These are phyloP conservation scores for Boechera stricta DNA, from an alignment of 345 rosid genomes.

Conservation along the genomic window DNA sequence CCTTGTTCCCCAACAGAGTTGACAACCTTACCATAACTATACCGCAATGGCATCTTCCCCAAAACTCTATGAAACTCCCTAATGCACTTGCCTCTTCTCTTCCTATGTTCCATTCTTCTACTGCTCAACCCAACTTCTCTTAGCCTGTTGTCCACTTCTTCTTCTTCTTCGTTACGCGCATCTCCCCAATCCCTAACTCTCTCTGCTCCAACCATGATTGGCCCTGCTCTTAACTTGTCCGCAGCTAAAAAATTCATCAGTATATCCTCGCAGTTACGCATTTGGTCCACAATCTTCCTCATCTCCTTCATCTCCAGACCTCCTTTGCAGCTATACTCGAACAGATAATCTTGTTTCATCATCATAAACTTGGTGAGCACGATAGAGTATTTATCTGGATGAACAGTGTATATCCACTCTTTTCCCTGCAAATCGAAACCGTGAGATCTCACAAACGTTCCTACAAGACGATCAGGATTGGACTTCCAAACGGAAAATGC, in stretches of 20 bases:
- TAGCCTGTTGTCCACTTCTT: constrained; percentile 18
- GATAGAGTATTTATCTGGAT: constrained; percentile 67
- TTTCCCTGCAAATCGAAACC: constrained; percentile 54
- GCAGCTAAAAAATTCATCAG: constrained; percentile 76
- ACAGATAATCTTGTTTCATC: constrained; percentile 57
- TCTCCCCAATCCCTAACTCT: constrained; percentile 80
- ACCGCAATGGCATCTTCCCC: constrained; percentile 71
- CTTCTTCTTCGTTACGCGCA: constrained; percentile 54
- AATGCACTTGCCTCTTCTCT: constrained; percentile 72
- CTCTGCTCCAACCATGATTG: constrained; percentile 69
- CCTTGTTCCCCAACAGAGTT: constrained; percentile 78
- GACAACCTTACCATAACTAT: constrained; percentile 65
- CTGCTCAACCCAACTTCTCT: constrained; percentile 71
- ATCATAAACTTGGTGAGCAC: constrained; percentile 76
- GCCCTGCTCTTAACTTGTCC: constrained; percentile 58
- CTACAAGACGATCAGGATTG: constrained; percentile 58
- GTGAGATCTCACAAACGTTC: constrained; percentile 68
- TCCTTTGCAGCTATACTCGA: constrained; percentile 63
- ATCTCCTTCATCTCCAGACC: constrained; percentile 56
- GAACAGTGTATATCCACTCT: constrained; percentile 80
- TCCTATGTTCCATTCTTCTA: constrained; percentile 66
- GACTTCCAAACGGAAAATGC: constrained; percentile 65
- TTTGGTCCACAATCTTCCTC: constrained; percentile 61
- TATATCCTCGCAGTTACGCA: constrained; percentile 75
- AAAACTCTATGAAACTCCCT: constrained; percentile 60